Percentiles rank a stretch among this genome's conserved stretches.
Conservation (phyloP, 306 rosid species). For the Cajanus cajan region DNA sequence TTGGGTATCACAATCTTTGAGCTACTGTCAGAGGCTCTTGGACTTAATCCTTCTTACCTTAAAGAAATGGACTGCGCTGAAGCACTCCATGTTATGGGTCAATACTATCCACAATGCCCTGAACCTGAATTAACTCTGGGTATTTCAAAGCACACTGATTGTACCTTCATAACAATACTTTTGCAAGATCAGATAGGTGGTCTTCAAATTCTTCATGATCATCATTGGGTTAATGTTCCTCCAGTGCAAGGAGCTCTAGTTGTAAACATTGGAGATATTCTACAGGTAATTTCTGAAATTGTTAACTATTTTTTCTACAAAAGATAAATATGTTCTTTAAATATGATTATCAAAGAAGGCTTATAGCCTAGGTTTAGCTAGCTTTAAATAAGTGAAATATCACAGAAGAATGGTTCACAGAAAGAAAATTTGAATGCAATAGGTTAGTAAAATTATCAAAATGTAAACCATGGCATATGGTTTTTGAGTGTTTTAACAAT, state of each 20-base stretch:
- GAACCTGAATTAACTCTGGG: constrained; percentile 45
- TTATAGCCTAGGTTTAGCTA: background rate
- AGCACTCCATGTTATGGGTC: constrained; percentile 11
- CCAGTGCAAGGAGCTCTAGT: constrained; percentile 29
- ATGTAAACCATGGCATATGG: background rate
- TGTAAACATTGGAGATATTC: constrained; percentile 36
- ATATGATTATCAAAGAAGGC: background rate
- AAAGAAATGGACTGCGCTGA: constrained; percentile 21
- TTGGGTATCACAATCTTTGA: constrained; percentile 29
- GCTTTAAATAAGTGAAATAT: background rate
- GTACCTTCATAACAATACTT: constrained; percentile 43
- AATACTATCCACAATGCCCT: constrained; percentile 41
- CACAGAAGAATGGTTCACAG: background rate
- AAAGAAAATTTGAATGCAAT: background rate
- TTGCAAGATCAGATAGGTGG: constrained; percentile 55
- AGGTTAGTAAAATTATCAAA: background rate
- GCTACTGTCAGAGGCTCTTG: constrained; percentile 39
- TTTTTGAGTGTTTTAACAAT: background rate
- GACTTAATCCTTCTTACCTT: constrained; percentile 25
- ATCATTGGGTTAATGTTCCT: constrained; percentile 32
- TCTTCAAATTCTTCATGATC: constrained; percentile 42
- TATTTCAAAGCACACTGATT: constrained; percentile 33
- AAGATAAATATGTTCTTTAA: background rate
- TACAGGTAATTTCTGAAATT: constrained; percentile 8
- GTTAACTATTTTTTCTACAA: background rate